These are phyloP conservation scores for Pyrenochaeta sp. DNA, from an alignment of 2,329 filamentous ascomycete species.

Conservation along the genomic window DNA sequence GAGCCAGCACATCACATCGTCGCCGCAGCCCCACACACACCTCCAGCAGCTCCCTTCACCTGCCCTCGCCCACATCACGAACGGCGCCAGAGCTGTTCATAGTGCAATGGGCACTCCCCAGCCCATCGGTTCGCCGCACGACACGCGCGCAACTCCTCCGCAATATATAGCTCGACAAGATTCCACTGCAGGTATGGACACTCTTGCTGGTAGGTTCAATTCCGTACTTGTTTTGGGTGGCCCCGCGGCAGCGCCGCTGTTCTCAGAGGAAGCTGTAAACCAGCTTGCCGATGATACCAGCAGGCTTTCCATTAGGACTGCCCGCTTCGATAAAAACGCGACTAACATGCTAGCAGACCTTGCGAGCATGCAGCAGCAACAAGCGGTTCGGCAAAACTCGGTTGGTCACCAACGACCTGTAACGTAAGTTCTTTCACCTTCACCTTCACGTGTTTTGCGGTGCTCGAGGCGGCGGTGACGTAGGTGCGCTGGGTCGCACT, in stretches of 20 bases:
- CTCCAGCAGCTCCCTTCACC: conserved; percentile 45
- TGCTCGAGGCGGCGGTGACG: no score
- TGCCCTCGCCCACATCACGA: conserved; percentile 33
- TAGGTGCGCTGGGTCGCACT: conserved; percentile 14
- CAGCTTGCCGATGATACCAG: no score
- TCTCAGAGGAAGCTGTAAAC: no score
- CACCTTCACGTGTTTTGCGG: background rate
- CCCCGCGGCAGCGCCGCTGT: no score
- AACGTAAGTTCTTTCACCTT: conserved; percentile 35
- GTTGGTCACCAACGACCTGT: conserved; percentile 44
- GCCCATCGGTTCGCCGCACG: conserved; percentile 37
- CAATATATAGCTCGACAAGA: conserved; percentile 48
- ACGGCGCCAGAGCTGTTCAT: conserved; percentile 40
- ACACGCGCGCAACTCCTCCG: conserved; percentile 44
- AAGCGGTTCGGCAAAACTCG: no score
- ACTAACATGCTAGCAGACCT: conserved; percentile 55
- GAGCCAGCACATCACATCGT: conserved; percentile 51
- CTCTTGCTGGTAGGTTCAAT: conserved; percentile 54
- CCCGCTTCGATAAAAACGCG: no score
- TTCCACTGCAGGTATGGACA: conserved; percentile 58
- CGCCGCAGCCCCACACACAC: conserved; percentile 44
- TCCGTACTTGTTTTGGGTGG: no score
- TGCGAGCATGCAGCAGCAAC: no score
- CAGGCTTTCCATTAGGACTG: no score
- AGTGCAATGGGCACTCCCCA: conserved; percentile 43